Evolutionary conservation across 768 basidiomycete genomes (phyloP), one percentile per base, ranked within the genome.

Genomic region (Kwoniella europaea): DNA sequence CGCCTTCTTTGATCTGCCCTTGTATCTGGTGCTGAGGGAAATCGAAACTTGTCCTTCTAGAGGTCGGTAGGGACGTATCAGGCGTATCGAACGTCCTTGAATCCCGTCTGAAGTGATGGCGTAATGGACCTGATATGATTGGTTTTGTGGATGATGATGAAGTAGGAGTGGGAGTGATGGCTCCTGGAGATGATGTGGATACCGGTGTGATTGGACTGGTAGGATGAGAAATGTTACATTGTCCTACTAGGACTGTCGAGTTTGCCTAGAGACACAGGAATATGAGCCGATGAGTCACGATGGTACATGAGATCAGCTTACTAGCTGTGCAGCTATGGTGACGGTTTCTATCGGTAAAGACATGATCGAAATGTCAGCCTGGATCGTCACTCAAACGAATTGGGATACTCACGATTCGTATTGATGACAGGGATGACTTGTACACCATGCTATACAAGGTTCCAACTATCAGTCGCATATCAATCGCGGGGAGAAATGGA

Each of bases 181-280:
- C n/a, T 29, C 54, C 52, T 6, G 68, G 12, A 29, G 60, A 57
- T 4, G 65, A 55, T 6, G 50, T 46, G 18, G 59, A 7, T 35
- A 54, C 55, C 18, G 16, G 4, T 3, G 65, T 27, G 18, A 62
- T 24, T 10, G 50, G 57, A 5, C 61, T 68, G 13, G 74, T 88
- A 4, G 94, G 94, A 82, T 96, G 94, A 2, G 93, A 94, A 74
- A 96, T 94, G 77, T 93, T 91, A 81, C 93, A 96, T 84, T 97
- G 94, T 16, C 94, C 94, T 53, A 95, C 89, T 54, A 98, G 88
- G 61, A 87, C 88, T 35, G 87, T 84, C 12, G 91, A 92, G 74
- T 94, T 88, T 79, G 90, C 89, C 80, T 84, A 57, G 42, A 20
- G 18, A 9, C 10, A 6, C n/a, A 56, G 13, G 1, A 65, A 15